These are phyloP conservation scores for Suillus paluster DNA, from an alignment of 768 basidiomycete genomes.

Conservation along the genomic window DNA sequence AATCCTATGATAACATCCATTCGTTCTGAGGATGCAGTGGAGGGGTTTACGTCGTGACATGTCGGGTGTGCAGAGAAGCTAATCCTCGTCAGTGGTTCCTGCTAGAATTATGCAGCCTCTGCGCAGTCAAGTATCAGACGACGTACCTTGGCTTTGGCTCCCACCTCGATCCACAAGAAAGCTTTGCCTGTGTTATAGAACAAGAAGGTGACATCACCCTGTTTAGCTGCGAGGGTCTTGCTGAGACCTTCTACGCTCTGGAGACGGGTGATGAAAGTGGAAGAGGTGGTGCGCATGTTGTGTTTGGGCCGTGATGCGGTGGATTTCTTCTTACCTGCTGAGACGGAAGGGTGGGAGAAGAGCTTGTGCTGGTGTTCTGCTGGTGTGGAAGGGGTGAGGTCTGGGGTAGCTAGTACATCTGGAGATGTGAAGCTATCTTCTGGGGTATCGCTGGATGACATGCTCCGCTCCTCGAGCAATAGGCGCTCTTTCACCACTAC, in stretches of 20 bases:
- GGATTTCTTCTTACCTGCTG: constrained; percentile 64
- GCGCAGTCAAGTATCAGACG: neutral
- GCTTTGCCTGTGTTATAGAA: constrained; percentile 90
- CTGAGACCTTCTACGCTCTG: constrained; percentile 80
- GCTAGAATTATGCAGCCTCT: constrained; percentile 15
- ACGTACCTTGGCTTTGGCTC: constrained; percentile 81
- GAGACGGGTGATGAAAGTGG: constrained; percentile 88
- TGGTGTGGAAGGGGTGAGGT: constrained; percentile 29
- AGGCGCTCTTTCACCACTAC: constrained; percentile 38
- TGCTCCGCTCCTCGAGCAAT: constrained; percentile 61
- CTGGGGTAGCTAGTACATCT: constrained; percentile 44
- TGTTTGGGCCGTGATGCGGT: constrained; percentile 77
- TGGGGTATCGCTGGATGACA: constrained; percentile 83
- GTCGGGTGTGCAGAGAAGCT: constrained; percentile 89
- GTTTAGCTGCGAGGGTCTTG: constrained; percentile 72
- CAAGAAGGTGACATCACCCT: constrained; percentile 84
- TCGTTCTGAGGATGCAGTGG: constrained; percentile 77
- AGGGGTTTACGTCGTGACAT: constrained; percentile 84
- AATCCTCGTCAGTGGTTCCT: constrained; percentile 89
- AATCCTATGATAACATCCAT: constrained; percentile 93
- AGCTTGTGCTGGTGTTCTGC: constrained; percentile 52
- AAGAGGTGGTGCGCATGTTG: constrained; percentile 88
- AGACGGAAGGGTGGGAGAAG: constrained; percentile 57
- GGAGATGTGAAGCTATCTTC: constrained; percentile 55
- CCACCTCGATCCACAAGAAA: constrained; percentile 85